phyloP scores from a whole-genome alignment of 352 stramenopile species.

The Globisporangium emineosum region DNA sequence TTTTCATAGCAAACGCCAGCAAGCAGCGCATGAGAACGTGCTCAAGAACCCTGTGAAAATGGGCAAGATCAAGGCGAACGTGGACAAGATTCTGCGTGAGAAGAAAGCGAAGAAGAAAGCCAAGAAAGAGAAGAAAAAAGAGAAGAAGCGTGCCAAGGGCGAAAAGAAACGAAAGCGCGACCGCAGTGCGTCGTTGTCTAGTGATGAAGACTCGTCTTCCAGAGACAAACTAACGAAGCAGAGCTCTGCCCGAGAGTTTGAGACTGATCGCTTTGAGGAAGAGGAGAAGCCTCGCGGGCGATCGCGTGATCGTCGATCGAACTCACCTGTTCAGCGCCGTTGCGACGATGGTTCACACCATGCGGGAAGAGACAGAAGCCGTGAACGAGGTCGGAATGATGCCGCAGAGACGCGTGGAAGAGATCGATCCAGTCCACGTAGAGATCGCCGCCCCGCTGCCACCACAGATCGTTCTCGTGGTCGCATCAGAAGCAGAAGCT shows the following conservation, averaged over 20 bases:
- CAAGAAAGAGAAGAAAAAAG: conserved; percentile 72
- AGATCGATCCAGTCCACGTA: not conserved
- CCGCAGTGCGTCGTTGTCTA: conserved; percentile 16
- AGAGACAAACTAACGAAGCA: not conserved
- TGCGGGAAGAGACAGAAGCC: not conserved
- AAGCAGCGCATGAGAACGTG: conserved; percentile 73
- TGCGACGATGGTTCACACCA: not conserved
- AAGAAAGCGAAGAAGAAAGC: conserved; percentile 74
- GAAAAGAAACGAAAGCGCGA: conserved; percentile 33
- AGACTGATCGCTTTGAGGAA: conserved; percentile 6
- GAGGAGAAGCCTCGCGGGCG: not conserved
- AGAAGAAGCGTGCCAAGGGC: conserved; percentile 38
- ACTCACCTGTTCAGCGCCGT: not conserved
- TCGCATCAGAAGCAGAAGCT: conserved; percentile 6
- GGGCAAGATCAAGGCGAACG: conserved; percentile 79
- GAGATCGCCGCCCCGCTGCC: not conserved
- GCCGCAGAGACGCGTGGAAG: not conserved
- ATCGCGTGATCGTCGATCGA: not conserved
- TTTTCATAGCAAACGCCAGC: conserved; percentile 57
- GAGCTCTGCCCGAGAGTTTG: conserved; percentile 14
- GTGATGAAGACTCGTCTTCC: not conserved
- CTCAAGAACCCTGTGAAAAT: conserved; percentile 91
- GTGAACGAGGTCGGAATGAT: not conserved
- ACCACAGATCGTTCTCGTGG: not conserved
- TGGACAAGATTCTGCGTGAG: conserved; percentile 72